These are phyloP conservation scores for Aspergillus pseudoglaucus DNA, from an alignment of 2,329 filamentous ascomycete species.

Conservation along the genomic window DNA sequence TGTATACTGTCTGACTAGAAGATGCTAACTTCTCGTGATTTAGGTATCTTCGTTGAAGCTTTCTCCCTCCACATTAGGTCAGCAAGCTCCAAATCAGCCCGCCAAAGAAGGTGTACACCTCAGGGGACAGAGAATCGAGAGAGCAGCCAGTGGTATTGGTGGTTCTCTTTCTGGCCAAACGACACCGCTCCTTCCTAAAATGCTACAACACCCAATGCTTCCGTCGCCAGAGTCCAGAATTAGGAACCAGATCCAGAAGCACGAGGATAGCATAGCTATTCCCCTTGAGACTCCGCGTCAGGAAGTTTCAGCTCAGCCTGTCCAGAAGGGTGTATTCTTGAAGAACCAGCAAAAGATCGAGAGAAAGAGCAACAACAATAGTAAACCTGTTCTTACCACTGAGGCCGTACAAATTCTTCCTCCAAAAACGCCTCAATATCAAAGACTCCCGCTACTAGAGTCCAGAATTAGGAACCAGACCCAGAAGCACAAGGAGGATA, in stretches of 20 bases:
- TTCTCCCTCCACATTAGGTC: neutral
- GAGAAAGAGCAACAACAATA: neutral
- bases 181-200: neutral
- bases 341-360: neutral
- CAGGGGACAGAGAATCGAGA: neutral
- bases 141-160: neutral
- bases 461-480: neutral
- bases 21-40: neutral
- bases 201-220: neutral
- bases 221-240: neutral
- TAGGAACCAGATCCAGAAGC: neutral
- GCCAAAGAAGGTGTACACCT: neutral
- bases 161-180: neutral
- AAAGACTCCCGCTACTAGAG: neutral
- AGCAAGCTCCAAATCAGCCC: neutral
- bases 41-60: neutral
- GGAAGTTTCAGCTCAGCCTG: neutral
- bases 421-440: neutral
- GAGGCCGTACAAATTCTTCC: neutral
- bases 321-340: neutral
- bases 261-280: neutral
- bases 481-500: neutral
- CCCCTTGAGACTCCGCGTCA: neutral
- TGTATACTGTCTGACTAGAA: neutral
- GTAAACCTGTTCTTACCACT: neutral